Evolutionary conservation across 768 basidiomycete species (phyloP).

Genomic region (Strobilomyces confusus): DNA sequence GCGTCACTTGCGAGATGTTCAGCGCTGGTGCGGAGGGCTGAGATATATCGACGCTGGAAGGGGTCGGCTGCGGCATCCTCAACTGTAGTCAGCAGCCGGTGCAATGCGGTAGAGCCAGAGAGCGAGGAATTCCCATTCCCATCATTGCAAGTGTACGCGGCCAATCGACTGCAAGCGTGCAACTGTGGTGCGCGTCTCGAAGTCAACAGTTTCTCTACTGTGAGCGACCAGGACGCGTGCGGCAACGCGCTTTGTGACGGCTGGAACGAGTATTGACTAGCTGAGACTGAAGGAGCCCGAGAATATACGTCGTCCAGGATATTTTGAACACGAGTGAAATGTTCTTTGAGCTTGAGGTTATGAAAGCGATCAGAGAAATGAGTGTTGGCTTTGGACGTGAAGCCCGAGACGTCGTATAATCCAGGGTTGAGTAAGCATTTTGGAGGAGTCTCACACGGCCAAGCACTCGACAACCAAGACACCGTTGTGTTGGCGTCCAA

Average conservation of each 20-base stretch:
- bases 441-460: conserved; percentile 21
- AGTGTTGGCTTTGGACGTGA: neutral
- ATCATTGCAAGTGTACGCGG: neutral
- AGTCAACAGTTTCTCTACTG: conserved; percentile 2
- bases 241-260: neutral
- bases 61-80: conserved; percentile 4
- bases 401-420: conserved; percentile 1
- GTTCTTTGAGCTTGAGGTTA: conserved; percentile 14
- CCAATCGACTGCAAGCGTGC: neutral
- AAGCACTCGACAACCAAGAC: conserved; percentile 2
- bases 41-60: conserved; percentile 12
- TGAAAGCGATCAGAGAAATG: conserved; percentile 18
- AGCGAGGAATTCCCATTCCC: neutral
- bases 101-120: neutral
- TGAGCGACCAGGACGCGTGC: neutral
- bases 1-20: conserved; percentile 5
- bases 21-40: conserved; percentile 8
- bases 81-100: conserved; percentile 2
- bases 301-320: neutral
- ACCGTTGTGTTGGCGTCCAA: conserved; percentile 4
- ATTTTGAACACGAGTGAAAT: conserved; percentile 9
- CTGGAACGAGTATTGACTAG: conserved; percentile 6
- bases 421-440: neutral
- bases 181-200: conserved; percentile 3
- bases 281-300: neutral